phyloP scores from a whole-genome alignment of 192 early-diverging fungal species.

The Allomyces macrogynus region DNA sequence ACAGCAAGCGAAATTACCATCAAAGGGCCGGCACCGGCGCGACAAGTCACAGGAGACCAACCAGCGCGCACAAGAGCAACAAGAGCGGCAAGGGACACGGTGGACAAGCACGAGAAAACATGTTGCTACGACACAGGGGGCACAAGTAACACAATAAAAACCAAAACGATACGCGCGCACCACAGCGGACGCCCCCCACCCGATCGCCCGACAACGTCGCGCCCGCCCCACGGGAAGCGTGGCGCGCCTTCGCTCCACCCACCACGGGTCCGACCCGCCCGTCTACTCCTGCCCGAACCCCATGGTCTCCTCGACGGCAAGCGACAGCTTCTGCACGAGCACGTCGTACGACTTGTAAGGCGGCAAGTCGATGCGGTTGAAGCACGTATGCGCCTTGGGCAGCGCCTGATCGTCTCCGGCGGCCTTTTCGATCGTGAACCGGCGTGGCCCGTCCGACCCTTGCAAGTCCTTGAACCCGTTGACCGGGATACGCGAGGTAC shows the following conservation, averaged over 20 bases:
- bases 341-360: slow-evolving; percentile 68
- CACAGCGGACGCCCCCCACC: too few species aligned
- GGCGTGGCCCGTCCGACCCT: slow-evolving; percentile 82
- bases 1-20: too few species aligned
- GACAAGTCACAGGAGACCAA: too few species aligned
- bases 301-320: slow-evolving; percentile 91
- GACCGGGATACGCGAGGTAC: slow-evolving; percentile 91
- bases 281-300: slow-evolving; percentile 71
- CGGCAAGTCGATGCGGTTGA: slow-evolving; percentile 93
- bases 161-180: not conserved
- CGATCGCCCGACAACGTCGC: too few species aligned
- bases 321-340: slow-evolving; percentile 52
- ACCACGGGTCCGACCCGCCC: too few species aligned
- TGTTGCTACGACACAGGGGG: too few species aligned
- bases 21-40: too few species aligned
- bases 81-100: too few species aligned
- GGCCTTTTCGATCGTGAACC: slow-evolving; percentile 83
- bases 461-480: slow-evolving; percentile 98
- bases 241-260: too few species aligned
- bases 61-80: too few species aligned
- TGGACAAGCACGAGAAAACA: too few species aligned
- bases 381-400: slow-evolving; percentile 92
- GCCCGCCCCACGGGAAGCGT: too few species aligned
- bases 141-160: not conserved
- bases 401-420: slow-evolving; percentile 65